Evolutionary conservation across 345 rosid species (phyloP).

Genomic region (Syzygium jambos): DNA sequence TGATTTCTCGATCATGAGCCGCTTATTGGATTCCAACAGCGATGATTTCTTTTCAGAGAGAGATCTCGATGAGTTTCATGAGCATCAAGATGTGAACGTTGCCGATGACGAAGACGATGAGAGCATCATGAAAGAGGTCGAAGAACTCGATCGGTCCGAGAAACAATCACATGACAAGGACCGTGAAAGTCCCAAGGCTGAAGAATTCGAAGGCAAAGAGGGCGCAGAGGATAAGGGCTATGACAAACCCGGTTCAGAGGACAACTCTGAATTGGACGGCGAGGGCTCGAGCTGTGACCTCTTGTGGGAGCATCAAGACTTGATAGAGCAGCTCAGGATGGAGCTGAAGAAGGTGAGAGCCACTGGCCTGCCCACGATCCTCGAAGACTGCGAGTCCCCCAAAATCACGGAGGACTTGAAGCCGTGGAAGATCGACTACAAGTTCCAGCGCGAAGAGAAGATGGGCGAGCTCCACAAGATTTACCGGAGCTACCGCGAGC

Average conservation of each 20-base stretch:
- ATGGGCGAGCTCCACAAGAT: constrained; percentile 83
- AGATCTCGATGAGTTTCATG: constrained; percentile 28
- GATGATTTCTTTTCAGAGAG: constrained; percentile 50
- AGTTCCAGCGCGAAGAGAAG: constrained; percentile 42
- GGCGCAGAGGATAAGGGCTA: background rate
- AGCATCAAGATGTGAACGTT: constrained; percentile 7
- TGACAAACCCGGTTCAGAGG: background rate
- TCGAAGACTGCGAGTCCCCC: constrained; percentile 70
- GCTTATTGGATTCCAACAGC: constrained; percentile 24
- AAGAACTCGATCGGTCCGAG: constrained; percentile 15
- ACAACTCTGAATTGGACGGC: constrained; percentile 7
- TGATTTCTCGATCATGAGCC: constrained; percentile 26
- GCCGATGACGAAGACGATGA: background rate
- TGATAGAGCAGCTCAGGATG: constrained; percentile 85
- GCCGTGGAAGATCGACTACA: constrained; percentile 91
- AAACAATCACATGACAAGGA: background rate
- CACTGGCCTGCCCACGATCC: constrained; percentile 67
- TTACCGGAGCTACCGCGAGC: constrained; percentile 75
- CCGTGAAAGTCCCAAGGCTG: background rate
- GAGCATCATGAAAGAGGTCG: constrained; percentile 17
- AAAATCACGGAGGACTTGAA: constrained; percentile 73
- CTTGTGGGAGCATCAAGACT: constrained; percentile 89
- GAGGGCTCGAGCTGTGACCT: constrained; percentile 53
- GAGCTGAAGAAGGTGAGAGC: constrained; percentile 86
- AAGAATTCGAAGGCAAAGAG: constrained; percentile 1